Evolutionary conservation across 371 early-diverging fungal genomes (phyloP), one percentile per base, ranked within the genome.

Genomic region (Chytridiales sp.): DNA sequence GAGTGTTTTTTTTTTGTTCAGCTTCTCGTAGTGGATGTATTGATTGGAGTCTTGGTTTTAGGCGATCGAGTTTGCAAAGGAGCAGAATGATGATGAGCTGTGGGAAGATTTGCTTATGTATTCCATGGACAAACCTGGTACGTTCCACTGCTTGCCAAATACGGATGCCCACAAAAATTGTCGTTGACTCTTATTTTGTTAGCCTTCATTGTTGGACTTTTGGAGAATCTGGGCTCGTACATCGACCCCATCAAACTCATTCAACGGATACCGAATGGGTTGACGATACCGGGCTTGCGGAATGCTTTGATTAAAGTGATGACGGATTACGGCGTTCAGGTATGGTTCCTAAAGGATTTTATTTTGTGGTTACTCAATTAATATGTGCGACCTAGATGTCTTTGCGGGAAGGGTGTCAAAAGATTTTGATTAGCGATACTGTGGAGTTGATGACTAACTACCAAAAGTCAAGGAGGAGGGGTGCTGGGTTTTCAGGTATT

Each of bases 31-130:
- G 22, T 59, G 4, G 22, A 13, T n/a, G n/a, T n/a, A n/a, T n/a
- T n/a, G n/a, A n/a, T n/a, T n/a, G n/a, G n/a, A n/a, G n/a, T n/a
- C 41, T 34, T 42, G 38, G n/a, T 35, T 50, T 29, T 22, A 92
- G 83, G 98, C 98, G 0, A 96, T 98, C 59, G 93, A 94, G 48
- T 98, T 95, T 80, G 94, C 94, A 0, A 91, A 92, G 76, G 94
- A 95, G 48, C 95, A 97, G 75, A 90, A 92, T 56, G 97, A 98
- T 72, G 86, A 87, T 27, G 91, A 88, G 19, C 76, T 98, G 47
- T 98, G 98, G 98, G 89, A 92, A 64, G 97, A 96, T 69, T 67
- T 97, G 38, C 73, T 97, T 22, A 85, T 74, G 24, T 92, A 90
- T 67, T 87, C 92, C 0, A 84, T 87, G 84, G 89, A 93, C 62